phyloP scores from a whole-genome alignment of 768 basidiomycete genomes.

The Rhodocollybia butyracea region DNA sequence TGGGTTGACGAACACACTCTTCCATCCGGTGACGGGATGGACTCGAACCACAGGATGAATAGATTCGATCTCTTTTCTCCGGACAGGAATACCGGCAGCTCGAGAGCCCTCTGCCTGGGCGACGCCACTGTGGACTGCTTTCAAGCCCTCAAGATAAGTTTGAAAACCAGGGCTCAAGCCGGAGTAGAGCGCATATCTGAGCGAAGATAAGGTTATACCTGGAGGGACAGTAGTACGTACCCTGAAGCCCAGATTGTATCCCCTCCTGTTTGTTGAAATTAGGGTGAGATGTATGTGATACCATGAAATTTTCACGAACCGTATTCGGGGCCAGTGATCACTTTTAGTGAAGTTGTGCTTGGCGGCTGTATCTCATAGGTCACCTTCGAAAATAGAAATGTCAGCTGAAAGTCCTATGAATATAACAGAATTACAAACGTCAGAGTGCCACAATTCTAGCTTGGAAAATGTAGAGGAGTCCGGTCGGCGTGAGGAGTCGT shows the following conservation, averaged over 20 bases:
- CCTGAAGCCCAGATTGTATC: constrained; percentile 84
- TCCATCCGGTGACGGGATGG: constrained; percentile 82
- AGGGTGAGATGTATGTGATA: background rate
- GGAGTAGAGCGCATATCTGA: constrained; percentile 80
- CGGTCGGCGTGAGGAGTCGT: constrained; percentile 59
- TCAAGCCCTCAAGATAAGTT: constrained; percentile 69
- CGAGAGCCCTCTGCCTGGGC: constrained; percentile 76
- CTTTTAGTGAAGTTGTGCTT: constrained; percentile 70
- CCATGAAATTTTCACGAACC: constrained; percentile 29
- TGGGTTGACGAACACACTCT: constrained; percentile 80
- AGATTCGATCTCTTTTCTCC: constrained; percentile 64
- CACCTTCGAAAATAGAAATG: constrained; percentile 27
- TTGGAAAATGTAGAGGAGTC: constrained; percentile 66
- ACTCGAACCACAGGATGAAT: constrained; percentile 82
- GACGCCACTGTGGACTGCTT: constrained; percentile 72
- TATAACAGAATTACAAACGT: constrained; percentile 37
- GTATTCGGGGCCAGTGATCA: constrained; percentile 64
- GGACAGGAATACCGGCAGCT: constrained; percentile 66
- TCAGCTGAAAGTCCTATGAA: background rate
- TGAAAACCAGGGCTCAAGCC: constrained; percentile 74
- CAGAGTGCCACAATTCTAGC: constrained; percentile 79
- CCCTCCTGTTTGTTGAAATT: constrained; percentile 27
- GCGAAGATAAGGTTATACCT: background rate
- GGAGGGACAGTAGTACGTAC: constrained; percentile 39
- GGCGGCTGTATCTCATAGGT: constrained; percentile 85